phyloP scores from a whole-genome alignment of 371 early-diverging fungal species.

The Syncephalastrum sp. region DNA sequence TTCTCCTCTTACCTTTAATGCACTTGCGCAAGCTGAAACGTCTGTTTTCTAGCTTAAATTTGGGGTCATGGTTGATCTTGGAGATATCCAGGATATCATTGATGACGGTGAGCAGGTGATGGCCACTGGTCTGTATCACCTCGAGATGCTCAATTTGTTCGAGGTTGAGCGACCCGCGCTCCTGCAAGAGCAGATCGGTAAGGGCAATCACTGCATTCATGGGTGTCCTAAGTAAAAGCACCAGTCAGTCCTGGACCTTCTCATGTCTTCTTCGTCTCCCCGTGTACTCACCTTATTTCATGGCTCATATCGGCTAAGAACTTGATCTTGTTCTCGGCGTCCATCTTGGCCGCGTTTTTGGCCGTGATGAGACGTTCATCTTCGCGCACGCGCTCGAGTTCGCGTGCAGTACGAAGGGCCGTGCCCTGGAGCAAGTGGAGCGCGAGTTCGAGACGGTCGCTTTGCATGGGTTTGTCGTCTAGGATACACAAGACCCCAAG shows the following conservation, averaged over 20 bases:
- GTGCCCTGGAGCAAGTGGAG: constrained; percentile 28
- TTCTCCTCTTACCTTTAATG: constrained; percentile 47
- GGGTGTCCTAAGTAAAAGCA: constrained; percentile 38
- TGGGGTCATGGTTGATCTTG: constrained; percentile 60
- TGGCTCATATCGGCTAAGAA: constrained; percentile 62
- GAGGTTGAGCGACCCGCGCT: constrained; percentile 44
- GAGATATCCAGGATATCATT: constrained; percentile 63
- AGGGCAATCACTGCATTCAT: constrained; percentile 66
- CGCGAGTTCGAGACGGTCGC: constrained; percentile 8
- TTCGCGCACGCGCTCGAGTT: constrained; percentile 42
- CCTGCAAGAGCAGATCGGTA: constrained; percentile 55
- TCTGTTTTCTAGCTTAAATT: constrained; percentile 54
- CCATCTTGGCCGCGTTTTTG: constrained; percentile 49
- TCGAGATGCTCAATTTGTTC: constrained; percentile 59
- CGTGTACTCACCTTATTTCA: constrained; percentile 36
- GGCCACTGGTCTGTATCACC: constrained; percentile 62
- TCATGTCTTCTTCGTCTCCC: neutral
- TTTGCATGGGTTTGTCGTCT: constrained; percentile 15
- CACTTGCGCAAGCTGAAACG: constrained; percentile 59
- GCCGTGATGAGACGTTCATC: constrained; percentile 48
- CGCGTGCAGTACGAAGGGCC: constrained; percentile 39
- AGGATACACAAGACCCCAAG: constrained; percentile 15
- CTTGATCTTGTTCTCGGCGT: constrained; percentile 61
- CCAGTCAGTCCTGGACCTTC: neutral
- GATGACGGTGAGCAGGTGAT: constrained; percentile 59